Conservation (phyloP, 495 filamentous ascomycete genomes). For the Annulohypoxylon nitens region DNA sequence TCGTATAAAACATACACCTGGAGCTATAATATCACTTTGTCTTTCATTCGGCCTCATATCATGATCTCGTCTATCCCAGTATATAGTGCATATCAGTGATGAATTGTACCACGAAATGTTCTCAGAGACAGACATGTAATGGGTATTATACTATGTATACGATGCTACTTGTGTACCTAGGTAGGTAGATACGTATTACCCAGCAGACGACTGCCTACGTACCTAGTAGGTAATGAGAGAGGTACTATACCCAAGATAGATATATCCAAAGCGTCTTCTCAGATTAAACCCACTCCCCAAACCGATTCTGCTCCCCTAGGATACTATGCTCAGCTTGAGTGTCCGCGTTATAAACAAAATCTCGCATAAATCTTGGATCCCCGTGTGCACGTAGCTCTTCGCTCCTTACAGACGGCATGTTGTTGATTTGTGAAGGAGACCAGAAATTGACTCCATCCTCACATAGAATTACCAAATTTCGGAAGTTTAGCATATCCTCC, state of each 20-base stretch:
- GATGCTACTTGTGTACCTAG: too few relatives aligned
- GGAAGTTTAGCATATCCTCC: not conserved
- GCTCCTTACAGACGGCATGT: not conserved
- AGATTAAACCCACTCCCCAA: not conserved
- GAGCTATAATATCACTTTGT: slow-evolving; percentile 7
- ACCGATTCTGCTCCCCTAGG: not conserved
- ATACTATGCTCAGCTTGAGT: not conserved
- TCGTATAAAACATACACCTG: not conserved
- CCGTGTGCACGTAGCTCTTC: not conserved
- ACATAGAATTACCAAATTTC: not conserved
- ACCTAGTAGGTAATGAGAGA: too few relatives aligned
- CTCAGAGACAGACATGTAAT: too few relatives aligned
- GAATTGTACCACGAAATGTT: too few relatives aligned
- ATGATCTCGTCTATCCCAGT: not conserved
- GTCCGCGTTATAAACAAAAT: not conserved
- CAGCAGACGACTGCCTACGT: too few relatives aligned
- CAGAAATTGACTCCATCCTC: not conserved
- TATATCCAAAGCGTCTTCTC: not conserved
- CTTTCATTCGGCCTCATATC: not conserved
- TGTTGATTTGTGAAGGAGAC: not conserved
- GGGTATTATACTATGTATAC: not conserved
- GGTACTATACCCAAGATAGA: too few relatives aligned
- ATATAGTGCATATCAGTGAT: not conserved
- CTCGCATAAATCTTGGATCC: not conserved
- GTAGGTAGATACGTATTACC: too few relatives aligned